Evolutionary conservation across 1,139 yeast species (phyloP).

Genomic region (Zygosaccharomyces sapae): DNA sequence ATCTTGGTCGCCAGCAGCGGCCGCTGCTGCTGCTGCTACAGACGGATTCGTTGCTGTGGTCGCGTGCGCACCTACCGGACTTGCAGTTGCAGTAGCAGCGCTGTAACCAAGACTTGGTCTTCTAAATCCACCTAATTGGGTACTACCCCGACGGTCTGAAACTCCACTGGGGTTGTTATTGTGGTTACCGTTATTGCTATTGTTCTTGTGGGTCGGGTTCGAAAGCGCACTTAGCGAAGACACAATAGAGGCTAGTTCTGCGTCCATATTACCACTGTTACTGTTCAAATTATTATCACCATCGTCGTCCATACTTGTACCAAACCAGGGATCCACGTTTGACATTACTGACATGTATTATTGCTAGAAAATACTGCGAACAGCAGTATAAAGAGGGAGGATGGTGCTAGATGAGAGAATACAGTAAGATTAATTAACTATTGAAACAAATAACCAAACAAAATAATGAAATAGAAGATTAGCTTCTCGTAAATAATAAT

Average conservation of each 20-base stretch:
- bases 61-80: neutral
- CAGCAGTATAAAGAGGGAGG: neutral
- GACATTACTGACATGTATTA: conserved; percentile 5
- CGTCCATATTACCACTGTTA: conserved; percentile 20
- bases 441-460: no score
- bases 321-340: conserved; percentile 12
- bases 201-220: conserved; percentile 15
- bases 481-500: no score
- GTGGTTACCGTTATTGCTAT: conserved; percentile 2
- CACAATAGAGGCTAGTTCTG: conserved; percentile 36
- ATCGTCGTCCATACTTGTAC: conserved; percentile 1
- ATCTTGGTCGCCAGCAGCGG: neutral
- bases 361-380: neutral
- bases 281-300: neutral
- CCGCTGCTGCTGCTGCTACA: conserved; percentile 7
- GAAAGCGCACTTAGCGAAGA: conserved; percentile 36
- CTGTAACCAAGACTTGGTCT: conserved; percentile 28
- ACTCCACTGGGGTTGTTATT: conserved; percentile 2
- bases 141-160: conserved; percentile 5
- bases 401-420: neutral
- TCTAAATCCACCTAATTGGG: conserved; percentile 35
- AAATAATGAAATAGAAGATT: no score
- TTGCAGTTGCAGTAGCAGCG: conserved; percentile 24
- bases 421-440: no score
- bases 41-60: neutral